These are phyloP conservation scores for Arthonia radiata DNA, from an alignment of 495 filamentous ascomycete species.

Conservation along the genomic window DNA sequence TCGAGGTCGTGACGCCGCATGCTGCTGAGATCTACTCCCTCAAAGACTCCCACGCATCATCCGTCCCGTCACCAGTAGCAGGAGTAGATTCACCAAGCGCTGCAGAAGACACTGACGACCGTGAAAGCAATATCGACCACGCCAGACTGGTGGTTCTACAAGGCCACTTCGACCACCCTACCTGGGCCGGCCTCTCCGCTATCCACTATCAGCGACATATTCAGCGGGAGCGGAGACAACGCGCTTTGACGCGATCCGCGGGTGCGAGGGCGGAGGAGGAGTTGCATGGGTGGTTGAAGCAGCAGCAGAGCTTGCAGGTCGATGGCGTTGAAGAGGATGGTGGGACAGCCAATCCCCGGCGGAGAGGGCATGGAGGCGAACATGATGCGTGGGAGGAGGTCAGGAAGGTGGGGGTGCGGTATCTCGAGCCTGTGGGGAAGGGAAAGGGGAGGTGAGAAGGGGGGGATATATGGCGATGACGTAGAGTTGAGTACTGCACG, in stretches of 20 bases:
- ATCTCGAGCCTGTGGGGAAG: slow-evolving; percentile 7
- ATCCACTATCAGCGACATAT: too few relatives aligned
- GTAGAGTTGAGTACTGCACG: too few relatives aligned
- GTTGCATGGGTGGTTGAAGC: slow-evolving; percentile 3
- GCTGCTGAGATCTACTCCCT: too few relatives aligned
- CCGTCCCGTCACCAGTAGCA: slow-evolving; percentile 10
- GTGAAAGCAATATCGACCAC: too few relatives aligned
- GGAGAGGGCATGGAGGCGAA: too few relatives aligned
- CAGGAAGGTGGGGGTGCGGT: slow-evolving; percentile 7
- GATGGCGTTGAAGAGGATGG: slow-evolving; percentile 5
- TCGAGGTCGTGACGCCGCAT: slow-evolving; percentile 27
- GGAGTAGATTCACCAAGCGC: slow-evolving; percentile 11
- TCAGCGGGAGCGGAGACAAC: slow-evolving; percentile 16
- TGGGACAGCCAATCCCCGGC: too few relatives aligned
- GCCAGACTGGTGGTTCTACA: slow-evolving; percentile 26
- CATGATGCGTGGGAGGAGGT: slow-evolving; percentile 4
- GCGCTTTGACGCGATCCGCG: slow-evolving; percentile 13
- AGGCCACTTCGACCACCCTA: slow-evolving; percentile 25
- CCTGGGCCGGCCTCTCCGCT: too few relatives aligned
- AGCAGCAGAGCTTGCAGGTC: too few relatives aligned
- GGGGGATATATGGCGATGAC: too few relatives aligned
- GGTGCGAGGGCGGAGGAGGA: slow-evolving; percentile 9
- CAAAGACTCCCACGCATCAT: too few relatives aligned
- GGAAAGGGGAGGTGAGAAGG: slow-evolving; percentile 6
- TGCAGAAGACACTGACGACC: too few relatives aligned